phyloP scores from a whole-genome alignment of 257 asterid genomes.

The Verbena officinalis region DNA sequence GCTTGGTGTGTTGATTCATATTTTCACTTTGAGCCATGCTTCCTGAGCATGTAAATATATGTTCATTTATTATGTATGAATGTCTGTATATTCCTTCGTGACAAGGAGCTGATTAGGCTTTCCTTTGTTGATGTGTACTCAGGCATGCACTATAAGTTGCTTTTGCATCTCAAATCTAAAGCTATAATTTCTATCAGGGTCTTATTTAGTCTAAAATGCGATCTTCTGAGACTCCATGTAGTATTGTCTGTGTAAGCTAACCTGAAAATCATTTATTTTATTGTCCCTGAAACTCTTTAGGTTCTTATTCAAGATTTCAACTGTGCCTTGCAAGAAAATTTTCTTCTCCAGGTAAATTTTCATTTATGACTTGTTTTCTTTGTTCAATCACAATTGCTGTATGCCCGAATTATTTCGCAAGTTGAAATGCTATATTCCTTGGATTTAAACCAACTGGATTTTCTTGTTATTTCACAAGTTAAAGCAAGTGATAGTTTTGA shows the following conservation, averaged over 20 bases:
- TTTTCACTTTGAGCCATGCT: too few species aligned
- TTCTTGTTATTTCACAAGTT: constrained; percentile 12
- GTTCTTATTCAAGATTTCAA: constrained; percentile 94
- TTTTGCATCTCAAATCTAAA: constrained; percentile 23
- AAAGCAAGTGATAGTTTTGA: constrained; percentile 5
- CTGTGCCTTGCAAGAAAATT: constrained; percentile 95
- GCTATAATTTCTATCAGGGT: constrained; percentile 15
- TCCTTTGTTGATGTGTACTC: too few species aligned
- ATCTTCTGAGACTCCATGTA: constrained; percentile 9
- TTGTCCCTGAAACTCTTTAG: constrained; percentile 40
- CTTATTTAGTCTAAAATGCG: constrained; percentile 13
- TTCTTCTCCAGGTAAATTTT: constrained; percentile 86
- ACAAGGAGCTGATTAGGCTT: too few species aligned
- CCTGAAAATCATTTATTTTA: constrained; percentile 22
- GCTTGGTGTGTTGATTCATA: too few species aligned
- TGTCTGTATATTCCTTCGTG: too few species aligned
- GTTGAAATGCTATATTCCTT: constrained; percentile 2
- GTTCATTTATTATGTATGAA: too few species aligned
- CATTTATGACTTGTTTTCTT: constrained; percentile 14
- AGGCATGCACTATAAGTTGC: constrained; percentile 10
- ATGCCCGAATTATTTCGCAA: constrained; percentile 15
- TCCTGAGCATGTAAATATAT: too few species aligned
- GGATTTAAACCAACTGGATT: constrained; percentile 12
- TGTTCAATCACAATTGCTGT: constrained; percentile 21
- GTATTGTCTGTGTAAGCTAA: constrained; percentile 13